A percentile compares a stretch with the other conserved stretches of the same genome.
phyloP scores from a whole-genome alignment of 139 green algal genomes.

The Tetradesmus obliquus region DNA sequence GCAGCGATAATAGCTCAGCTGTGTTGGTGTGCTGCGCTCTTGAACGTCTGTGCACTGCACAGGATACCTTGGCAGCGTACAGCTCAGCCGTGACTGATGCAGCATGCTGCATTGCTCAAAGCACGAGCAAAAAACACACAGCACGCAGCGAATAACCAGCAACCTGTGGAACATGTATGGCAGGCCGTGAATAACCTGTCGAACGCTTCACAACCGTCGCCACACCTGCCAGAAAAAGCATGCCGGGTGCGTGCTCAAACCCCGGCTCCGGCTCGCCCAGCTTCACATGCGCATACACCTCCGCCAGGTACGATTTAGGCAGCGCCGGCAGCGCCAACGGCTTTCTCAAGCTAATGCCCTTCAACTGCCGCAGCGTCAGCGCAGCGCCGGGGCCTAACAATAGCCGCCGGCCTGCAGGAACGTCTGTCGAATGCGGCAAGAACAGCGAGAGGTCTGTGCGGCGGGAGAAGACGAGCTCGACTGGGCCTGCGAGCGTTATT shows the following conservation, averaged over 20 bases:
- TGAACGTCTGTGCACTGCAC: too few relatives aligned
- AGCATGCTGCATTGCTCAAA: too few relatives aligned
- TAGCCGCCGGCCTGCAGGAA: slow-evolving; percentile 4
- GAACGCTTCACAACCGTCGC: too few relatives aligned
- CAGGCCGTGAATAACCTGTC: too few relatives aligned
- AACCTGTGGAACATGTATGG: too few relatives aligned
- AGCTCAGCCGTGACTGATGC: too few relatives aligned
- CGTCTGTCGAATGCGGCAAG: slow-evolving; percentile 36
- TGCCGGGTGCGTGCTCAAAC: slow-evolving; percentile 32
- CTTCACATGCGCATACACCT: slow-evolving; percentile 45
- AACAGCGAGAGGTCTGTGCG: slow-evolving; percentile 31
- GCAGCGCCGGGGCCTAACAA: slow-evolving; percentile 29
- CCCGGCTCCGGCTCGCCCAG: slow-evolving; percentile 27
- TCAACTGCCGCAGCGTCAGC: slow-evolving; percentile 37
- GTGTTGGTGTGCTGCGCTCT: too few relatives aligned
- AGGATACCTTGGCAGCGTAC: too few relatives aligned
- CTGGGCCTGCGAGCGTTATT: slow-evolving; percentile 34
- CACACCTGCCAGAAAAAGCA: slow-evolving; percentile 38
- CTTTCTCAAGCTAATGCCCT: slow-evolving; percentile 36
- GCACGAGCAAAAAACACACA: too few relatives aligned
- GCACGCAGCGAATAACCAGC: too few relatives aligned
- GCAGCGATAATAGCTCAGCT: neutral
- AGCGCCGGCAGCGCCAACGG: slow-evolving; percentile 28
- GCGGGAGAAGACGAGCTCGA: slow-evolving; percentile 39
- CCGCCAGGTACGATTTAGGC: slow-evolving; percentile 29